phyloP scores from a whole-genome alignment of 2,329 filamentous ascomycete species.

The Didymella exigua region DNA sequence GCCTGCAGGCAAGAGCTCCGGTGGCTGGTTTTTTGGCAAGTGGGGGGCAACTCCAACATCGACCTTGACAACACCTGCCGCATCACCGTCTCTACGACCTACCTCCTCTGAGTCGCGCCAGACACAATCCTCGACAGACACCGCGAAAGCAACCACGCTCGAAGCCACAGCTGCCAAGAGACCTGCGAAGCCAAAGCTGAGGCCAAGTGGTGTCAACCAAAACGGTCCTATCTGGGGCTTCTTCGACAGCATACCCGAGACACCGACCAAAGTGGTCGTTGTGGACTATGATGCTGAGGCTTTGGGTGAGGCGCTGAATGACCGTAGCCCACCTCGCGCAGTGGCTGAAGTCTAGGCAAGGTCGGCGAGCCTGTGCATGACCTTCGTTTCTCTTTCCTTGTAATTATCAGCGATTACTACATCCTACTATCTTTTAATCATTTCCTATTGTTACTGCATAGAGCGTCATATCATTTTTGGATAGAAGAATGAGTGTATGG shows the following conservation, averaged over 20 bases:
- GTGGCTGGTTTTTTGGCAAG: constrained; percentile 68
- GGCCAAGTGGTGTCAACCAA: constrained; percentile 48
- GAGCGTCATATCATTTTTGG: not conserved
- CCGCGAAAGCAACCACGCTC: constrained; percentile 4
- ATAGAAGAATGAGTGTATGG: constrained; percentile 7
- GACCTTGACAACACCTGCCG: constrained; percentile 36
- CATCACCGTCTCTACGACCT: constrained; percentile 24
- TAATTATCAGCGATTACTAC: not conserved
- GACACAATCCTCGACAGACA: constrained; percentile 26
- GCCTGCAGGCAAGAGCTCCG: constrained; percentile 57
- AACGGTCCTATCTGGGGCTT: constrained; percentile 48
- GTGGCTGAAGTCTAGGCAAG: not conserved
- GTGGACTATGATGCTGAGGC: constrained; percentile 48
- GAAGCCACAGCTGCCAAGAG: constrained; percentile 1
- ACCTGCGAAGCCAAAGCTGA: constrained; percentile 20
- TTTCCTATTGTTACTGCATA: constrained; percentile 2
- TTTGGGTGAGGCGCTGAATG: constrained; percentile 44
- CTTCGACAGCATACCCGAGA: constrained; percentile 39
- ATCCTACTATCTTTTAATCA: constrained; percentile 12
- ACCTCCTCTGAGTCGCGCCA: constrained; percentile 28
- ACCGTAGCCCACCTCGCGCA: constrained; percentile 14
- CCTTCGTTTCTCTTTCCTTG: constrained; percentile 3
- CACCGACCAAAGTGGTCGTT: constrained; percentile 43
- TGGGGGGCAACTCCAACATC: constrained; percentile 62
- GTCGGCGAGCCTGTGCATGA: not conserved